A percentile compares a stretch with the other conserved stretches of the same genome.
These are phyloP conservation scores for Leccinum fibrillosum DNA, from an alignment of 768 basidiomycete genomes.

Conservation along the genomic window DNA sequence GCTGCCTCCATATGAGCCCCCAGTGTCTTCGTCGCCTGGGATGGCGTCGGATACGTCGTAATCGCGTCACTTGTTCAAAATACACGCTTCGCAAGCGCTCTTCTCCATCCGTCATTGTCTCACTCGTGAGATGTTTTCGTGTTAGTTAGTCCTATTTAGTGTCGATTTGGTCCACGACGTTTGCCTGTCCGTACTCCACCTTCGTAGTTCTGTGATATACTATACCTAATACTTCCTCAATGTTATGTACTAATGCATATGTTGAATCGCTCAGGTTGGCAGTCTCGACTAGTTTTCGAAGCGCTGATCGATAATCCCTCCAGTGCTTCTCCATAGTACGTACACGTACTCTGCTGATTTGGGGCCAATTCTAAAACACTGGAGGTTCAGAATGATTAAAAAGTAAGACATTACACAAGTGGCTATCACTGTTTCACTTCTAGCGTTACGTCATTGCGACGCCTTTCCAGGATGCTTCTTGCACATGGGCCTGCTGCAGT, in stretches of 20 bases:
- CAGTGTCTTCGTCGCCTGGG: constrained; percentile 1
- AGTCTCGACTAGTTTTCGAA: not conserved
- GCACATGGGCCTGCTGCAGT: not conserved
- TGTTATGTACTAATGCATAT: not conserved
- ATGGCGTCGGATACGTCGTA: not conserved
- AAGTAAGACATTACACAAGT: constrained; percentile 3
- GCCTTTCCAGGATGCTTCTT: not conserved
- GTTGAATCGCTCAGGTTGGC: not conserved
- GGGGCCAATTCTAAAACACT: constrained; percentile 1
- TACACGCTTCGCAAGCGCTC: not conserved
- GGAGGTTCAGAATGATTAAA: not conserved
- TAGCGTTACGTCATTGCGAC: not conserved
- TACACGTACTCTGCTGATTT: not conserved
- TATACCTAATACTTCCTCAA: not conserved
- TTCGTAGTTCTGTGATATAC: not conserved
- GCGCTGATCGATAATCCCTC: not conserved
- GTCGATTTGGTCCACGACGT: constrained; percentile 9
- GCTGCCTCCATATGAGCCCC: constrained; percentile 61
- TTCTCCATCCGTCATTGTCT: not conserved
- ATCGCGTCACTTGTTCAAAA: not conserved
- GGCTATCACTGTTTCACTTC: not conserved
- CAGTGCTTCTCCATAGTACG: not conserved
- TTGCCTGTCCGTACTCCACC: constrained; percentile 1
- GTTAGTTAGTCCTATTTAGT: not conserved
- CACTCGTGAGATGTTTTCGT: not conserved